Evolutionary conservation across 768 basidiomycete genomes (phyloP).

Genomic region (Naganishia vishniacii): DNA sequence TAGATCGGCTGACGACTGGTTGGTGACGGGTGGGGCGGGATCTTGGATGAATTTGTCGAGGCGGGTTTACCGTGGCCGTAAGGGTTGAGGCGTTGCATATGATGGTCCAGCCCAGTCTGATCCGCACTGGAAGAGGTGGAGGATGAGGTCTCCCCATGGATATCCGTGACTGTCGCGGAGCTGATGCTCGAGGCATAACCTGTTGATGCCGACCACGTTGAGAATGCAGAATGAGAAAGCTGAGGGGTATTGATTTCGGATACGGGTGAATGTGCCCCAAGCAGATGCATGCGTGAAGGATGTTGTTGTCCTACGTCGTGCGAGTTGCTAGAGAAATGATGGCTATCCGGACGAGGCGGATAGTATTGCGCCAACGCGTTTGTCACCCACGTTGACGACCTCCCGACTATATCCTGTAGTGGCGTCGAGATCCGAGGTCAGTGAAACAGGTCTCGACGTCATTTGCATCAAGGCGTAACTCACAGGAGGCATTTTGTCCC

Average conservation of each 20-base stretch:
- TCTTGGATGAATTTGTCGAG: not conserved
- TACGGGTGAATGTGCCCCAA: constrained; percentile 16
- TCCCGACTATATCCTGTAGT: constrained; percentile 41
- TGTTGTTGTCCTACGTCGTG: not conserved
- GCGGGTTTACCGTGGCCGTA: constrained; percentile 1
- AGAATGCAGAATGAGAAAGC: constrained; percentile 21
- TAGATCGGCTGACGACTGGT: not conserved
- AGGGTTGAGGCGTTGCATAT: constrained; percentile 12
- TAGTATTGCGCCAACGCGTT: constrained; percentile 39
- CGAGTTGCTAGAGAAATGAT: not conserved
- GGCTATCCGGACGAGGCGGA: constrained; percentile 12
- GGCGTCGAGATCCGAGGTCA: not conserved
- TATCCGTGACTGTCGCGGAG: not conserved
- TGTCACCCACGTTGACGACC: constrained; percentile 47
- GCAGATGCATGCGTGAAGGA: constrained; percentile 3
- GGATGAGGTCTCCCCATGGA: not conserved
- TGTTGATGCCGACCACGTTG: constrained; percentile 17
- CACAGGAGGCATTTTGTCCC: constrained; percentile 45
- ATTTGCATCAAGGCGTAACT: constrained; percentile 22
- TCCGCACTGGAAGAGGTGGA: not conserved
- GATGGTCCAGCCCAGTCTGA: not conserved
- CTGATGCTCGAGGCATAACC: constrained; percentile 3
- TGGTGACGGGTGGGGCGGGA: not conserved
- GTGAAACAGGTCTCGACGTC: not conserved
- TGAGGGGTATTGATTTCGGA: constrained; percentile 20